A percentile compares a stretch with the other conserved stretches of the same genome.
Evolutionary conservation across 495 filamentous ascomycete species (phyloP).

Genomic region (Trichocladium antarcticum): DNA sequence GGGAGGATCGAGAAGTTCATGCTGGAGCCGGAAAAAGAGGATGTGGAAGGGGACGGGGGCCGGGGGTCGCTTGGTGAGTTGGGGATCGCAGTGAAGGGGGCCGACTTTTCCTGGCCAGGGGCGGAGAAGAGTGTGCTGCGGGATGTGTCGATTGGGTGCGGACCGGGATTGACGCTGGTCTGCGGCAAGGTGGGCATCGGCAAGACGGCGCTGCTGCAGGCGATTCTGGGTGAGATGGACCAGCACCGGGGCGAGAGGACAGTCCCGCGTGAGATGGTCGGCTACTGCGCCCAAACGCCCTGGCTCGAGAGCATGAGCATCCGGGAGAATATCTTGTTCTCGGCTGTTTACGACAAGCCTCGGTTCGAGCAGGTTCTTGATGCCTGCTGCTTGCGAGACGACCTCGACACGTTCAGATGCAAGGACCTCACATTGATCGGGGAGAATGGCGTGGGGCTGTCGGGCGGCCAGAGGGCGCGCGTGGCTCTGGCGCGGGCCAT

Average conservation of each 20-base stretch:
- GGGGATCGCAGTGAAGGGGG: constrained; percentile 45
- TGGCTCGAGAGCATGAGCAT: constrained; percentile 91
- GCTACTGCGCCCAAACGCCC: constrained; percentile 75
- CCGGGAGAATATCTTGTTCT: constrained; percentile 74
- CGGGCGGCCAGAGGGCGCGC: constrained; percentile 89
- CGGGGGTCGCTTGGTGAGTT: constrained; percentile 12
- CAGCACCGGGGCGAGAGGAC: constrained; percentile 45
- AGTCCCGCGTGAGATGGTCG: constrained; percentile 56
- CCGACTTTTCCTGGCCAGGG: constrained; percentile 70
- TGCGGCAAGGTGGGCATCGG: constrained; percentile 67
- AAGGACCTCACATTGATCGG: constrained; percentile 91
- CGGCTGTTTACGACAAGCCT: constrained; percentile 55
- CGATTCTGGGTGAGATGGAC: constrained; percentile 70
- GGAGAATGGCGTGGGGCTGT: constrained; percentile 90
- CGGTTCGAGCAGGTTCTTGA: constrained; percentile 86
- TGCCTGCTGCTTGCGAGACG: constrained; percentile 83
- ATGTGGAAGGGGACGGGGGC: constrained; percentile 23
- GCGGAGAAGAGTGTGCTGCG: constrained; percentile 48
- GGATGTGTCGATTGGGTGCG: constrained; percentile 49
- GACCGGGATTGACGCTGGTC: constrained; percentile 51
- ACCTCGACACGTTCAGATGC: constrained; percentile 81
- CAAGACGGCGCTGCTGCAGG: constrained; percentile 70
- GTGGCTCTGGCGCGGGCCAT: constrained; percentile 87
- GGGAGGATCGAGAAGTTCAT: constrained; percentile 75
- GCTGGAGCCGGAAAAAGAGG: constrained; percentile 65